Conservation (phyloP, 352 stramenopile genomes). For the Plasmopara viticola region DNA sequence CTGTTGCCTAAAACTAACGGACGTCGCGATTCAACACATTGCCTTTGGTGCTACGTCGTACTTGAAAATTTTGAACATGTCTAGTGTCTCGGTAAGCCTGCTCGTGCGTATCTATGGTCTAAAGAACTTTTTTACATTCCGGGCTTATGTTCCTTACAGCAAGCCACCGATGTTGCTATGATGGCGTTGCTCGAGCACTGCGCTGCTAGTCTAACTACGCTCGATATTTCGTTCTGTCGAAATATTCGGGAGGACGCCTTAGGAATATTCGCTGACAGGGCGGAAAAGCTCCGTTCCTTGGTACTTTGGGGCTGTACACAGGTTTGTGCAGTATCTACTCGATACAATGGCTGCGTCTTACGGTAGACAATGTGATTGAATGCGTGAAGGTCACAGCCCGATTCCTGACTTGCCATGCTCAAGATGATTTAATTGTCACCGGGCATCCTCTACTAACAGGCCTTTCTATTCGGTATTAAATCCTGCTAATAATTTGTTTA, state of each 20-base stretch:
- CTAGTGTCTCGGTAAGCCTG: conserved; percentile 58
- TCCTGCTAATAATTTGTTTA: not conserved
- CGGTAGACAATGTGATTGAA: not conserved
- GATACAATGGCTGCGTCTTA: not conserved
- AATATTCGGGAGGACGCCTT: conserved; percentile 63
- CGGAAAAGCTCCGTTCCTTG: conserved; percentile 37
- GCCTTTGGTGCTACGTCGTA: conserved; percentile 49
- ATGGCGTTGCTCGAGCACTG: conserved; percentile 47
- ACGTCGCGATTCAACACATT: conserved; percentile 51
- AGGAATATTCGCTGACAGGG: conserved; percentile 47
- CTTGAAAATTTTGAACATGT: conserved; percentile 63
- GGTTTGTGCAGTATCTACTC: conserved; percentile 20
- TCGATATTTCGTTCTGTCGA: conserved; percentile 78
- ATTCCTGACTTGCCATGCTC: conserved; percentile 63
- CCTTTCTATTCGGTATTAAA: conserved; percentile 54
- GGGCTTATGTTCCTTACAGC: conserved; percentile 16
- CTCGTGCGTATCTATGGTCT: not conserved
- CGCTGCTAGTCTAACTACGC: conserved; percentile 26
- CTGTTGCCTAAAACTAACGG: conserved; percentile 53
- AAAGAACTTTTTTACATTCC: no score
- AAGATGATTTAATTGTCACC: conserved; percentile 52
- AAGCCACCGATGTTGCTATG: conserved; percentile 49
- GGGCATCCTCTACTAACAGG: conserved; percentile 70
- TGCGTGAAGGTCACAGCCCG: conserved; percentile 48
- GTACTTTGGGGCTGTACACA: conserved; percentile 76